phyloP scores from a whole-genome alignment of 805 yeast genomes.

The Spathaspora girioi region DNA sequence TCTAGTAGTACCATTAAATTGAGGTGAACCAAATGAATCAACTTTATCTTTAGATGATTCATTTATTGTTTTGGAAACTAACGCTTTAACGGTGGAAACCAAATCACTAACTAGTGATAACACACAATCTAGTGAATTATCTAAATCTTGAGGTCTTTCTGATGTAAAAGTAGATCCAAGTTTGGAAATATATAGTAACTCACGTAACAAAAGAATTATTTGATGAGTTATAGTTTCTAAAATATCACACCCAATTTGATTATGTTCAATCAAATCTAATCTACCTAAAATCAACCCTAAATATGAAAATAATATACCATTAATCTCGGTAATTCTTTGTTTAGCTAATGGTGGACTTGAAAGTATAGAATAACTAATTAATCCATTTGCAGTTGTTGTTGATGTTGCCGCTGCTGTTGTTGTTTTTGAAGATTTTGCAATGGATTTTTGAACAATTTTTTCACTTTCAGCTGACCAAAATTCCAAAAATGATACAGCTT shows the following conservation, averaged over 20 bases:
- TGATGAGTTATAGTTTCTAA: conserved; percentile 68
- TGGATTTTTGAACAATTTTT: conserved; percentile 29
- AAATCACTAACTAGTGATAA: conserved; percentile 60
- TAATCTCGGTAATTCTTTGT: conserved; percentile 60
- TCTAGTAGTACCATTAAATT: neutral
- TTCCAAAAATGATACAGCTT: conserved; percentile 60
- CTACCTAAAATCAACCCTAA: conserved; percentile 71
- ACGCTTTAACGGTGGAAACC: conserved; percentile 58
- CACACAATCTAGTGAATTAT: conserved; percentile 52
- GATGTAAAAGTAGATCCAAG: conserved; percentile 38
- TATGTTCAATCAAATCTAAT: conserved; percentile 72
- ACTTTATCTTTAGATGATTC: conserved; percentile 34
- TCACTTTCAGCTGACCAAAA: conserved; percentile 70
- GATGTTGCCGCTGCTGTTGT: neutral
- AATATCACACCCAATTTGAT: conserved; percentile 63
- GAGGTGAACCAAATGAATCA: conserved; percentile 4
- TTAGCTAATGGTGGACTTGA: conserved; percentile 57
- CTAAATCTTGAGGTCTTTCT: conserved; percentile 40
- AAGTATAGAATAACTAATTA: conserved; percentile 17
- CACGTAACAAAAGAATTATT: conserved; percentile 59
- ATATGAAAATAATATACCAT: conserved; percentile 56
- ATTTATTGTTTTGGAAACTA: conserved; percentile 53
- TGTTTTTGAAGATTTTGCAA: neutral
- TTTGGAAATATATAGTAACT: conserved; percentile 58
- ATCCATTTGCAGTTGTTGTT: neutral